phyloP scores from a whole-genome alignment of 768 basidiomycete species.

The Sutorius australiensis region DNA sequence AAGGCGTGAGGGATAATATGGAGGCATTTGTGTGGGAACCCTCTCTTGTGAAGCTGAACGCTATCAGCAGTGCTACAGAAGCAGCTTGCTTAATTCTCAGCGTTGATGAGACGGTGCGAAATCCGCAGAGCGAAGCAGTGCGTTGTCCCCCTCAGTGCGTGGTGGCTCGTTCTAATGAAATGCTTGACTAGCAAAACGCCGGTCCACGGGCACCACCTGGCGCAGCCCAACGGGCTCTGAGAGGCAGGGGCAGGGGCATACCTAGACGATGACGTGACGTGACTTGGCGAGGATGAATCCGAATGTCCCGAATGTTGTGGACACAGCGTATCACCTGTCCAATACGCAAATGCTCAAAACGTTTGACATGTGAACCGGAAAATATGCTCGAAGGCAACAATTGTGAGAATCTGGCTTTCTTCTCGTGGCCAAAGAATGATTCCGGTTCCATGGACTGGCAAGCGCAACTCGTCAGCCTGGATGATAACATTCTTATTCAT shows the following conservation, averaged over 20 bases:
- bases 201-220: constrained; percentile 94
- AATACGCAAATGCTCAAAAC: constrained; percentile 10
- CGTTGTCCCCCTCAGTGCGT: constrained; percentile 27
- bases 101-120: constrained; percentile 96
- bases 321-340: constrained; percentile 22
- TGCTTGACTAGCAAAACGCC: constrained; percentile 53
- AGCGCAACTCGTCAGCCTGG: too few species aligned
- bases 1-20: constrained; percentile 93
- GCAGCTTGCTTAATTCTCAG: constrained; percentile 94
- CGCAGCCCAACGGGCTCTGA: constrained; percentile 78
- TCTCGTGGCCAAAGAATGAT: not conserved
- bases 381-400: not conserved
- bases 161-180: constrained; percentile 16
- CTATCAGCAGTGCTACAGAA: constrained; percentile 91
- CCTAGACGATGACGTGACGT: constrained; percentile 51
- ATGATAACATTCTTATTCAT: too few species aligned
- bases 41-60: constrained; percentile 90
- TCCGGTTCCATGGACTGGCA: not conserved
- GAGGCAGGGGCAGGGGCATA: constrained; percentile 84
- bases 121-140: constrained; percentile 92
- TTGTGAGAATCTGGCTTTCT: not conserved
- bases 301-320: constrained; percentile 6
- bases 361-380: not conserved
- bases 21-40: constrained; percentile 99
- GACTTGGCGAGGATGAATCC: constrained; percentile 12